These are phyloP conservation scores for Lenzites betulinus DNA, from an alignment of 768 basidiomycete species.

Conservation along the genomic window DNA sequence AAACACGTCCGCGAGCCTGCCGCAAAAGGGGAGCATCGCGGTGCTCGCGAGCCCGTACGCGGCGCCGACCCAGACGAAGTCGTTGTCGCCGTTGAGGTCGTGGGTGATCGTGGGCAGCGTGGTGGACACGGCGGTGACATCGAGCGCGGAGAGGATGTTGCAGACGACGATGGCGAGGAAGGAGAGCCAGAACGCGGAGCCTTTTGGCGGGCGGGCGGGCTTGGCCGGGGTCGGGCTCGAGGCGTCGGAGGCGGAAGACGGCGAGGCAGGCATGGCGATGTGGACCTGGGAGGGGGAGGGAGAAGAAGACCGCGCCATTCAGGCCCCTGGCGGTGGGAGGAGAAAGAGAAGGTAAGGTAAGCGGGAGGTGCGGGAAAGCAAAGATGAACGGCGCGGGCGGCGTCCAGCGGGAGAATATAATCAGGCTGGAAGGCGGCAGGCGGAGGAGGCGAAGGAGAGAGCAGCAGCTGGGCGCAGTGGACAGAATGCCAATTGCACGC, in stretches of 20 bases:
- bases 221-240: neutral
- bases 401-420: neutral
- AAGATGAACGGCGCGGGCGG: neutral
- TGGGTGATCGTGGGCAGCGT: slow-evolving; percentile 12
- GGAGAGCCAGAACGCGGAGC: slow-evolving; percentile 11
- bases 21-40: slow-evolving; percentile 35
- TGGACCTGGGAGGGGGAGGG: neutral
- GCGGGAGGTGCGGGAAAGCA: neutral
- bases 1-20: slow-evolving; percentile 26
- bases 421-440: neutral
- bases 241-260: neutral
- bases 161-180: slow-evolving; percentile 12
- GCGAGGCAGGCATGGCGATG: slow-evolving; percentile 1
- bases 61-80: slow-evolving; percentile 30
- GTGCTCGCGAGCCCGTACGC: slow-evolving; percentile 40
- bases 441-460: neutral
- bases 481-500: neutral
- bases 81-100: slow-evolving; percentile 20
- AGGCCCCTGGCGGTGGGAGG: neutral
- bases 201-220: neutral
- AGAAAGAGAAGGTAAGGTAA: too few relatives aligned
- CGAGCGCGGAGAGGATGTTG: slow-evolving; percentile 19
- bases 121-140: slow-evolving; percentile 12
- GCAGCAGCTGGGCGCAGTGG: neutral
- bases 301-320: neutral